Evolutionary conservation across 2,329 filamentous ascomycete genomes (phyloP).

Genomic region (Nothomitra cinnamomea): DNA sequence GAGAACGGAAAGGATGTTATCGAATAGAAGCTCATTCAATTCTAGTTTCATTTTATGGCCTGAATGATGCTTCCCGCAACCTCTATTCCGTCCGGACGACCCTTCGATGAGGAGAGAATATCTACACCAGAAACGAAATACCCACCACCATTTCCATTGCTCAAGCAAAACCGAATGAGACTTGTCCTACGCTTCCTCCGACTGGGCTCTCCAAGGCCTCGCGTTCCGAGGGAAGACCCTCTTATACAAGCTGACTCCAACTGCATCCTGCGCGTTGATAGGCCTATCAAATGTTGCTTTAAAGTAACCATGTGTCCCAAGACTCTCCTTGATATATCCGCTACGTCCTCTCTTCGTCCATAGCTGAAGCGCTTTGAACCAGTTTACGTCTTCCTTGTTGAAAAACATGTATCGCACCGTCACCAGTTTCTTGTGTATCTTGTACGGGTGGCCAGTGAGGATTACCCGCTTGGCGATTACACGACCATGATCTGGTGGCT

Average conservation of each 20-base stretch:
- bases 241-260: slow-evolving; percentile 59
- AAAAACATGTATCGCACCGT: slow-evolving; percentile 99
- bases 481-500: slow-evolving; percentile 55
- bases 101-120: not conserved
- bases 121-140: not conserved
- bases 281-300: slow-evolving; percentile 95
- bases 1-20: slow-evolving; percentile 21
- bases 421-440: slow-evolving; percentile 96
- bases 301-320: slow-evolving; percentile 99
- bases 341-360: slow-evolving; percentile 83
- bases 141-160: not conserved
- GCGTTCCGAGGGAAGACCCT: slow-evolving; percentile 18
- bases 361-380: slow-evolving; percentile 92
- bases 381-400: slow-evolving; percentile 82
- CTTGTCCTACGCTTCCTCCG: not conserved
- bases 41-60: not conserved
- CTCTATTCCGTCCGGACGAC: not conserved
- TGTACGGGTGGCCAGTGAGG: slow-evolving; percentile 89
- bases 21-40: slow-evolving; percentile 15
- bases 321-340: slow-evolving; percentile 81
- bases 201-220: not conserved
- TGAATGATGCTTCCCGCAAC: not conserved
- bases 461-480: slow-evolving; percentile 90
- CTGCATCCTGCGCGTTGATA: slow-evolving; percentile 88
- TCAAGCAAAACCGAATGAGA: not conserved